A percentile compares a stretch with the other conserved stretches of the same genome.
These are phyloP conservation scores for Nidularia sp. DNA, from an alignment of 768 basidiomycete species.

Conservation along the genomic window DNA sequence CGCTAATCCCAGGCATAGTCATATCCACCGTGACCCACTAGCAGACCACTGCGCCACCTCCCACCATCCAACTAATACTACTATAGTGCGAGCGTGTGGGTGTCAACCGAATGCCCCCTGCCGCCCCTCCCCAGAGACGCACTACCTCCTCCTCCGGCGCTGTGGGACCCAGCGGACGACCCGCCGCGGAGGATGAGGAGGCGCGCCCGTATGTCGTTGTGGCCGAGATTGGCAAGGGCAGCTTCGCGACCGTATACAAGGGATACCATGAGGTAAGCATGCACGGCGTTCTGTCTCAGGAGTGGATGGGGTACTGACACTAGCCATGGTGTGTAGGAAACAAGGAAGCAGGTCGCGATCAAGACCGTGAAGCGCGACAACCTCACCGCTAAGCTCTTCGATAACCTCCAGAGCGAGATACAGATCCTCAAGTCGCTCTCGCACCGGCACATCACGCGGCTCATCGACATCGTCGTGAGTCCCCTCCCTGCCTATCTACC, in stretches of 20 bases:
- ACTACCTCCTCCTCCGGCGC: neutral
- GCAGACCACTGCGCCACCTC: no score
- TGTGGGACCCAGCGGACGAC: neutral
- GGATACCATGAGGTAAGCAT: conserved; percentile 80
- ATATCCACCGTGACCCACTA: no score
- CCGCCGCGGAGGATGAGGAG: conserved; percentile 56
- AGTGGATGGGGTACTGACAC: neutral
- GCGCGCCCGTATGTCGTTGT: conserved; percentile 75
- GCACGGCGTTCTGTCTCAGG: neutral
- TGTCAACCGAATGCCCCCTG: neutral
- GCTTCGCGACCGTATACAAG: conserved; percentile 94
- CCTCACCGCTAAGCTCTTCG: conserved; percentile 87
- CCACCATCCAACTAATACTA: no score
- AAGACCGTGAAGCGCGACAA: conserved; percentile 90
- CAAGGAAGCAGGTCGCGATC: conserved; percentile 79
- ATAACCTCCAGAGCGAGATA: conserved; percentile 98
- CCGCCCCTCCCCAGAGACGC: neutral
- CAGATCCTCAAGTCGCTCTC: conserved; percentile 92
- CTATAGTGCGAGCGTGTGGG: no score
- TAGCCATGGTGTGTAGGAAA: conserved; percentile 46
- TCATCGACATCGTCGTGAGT: conserved; percentile 88
- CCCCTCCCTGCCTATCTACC: neutral
- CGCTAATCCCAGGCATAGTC: neutral
- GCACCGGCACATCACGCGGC: conserved; percentile 88
- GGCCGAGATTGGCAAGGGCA: conserved; percentile 80